Evolutionary conservation across 1,284 basidiomycete genomes (phyloP).

Genomic region (Microbotryum scabiosae): DNA sequence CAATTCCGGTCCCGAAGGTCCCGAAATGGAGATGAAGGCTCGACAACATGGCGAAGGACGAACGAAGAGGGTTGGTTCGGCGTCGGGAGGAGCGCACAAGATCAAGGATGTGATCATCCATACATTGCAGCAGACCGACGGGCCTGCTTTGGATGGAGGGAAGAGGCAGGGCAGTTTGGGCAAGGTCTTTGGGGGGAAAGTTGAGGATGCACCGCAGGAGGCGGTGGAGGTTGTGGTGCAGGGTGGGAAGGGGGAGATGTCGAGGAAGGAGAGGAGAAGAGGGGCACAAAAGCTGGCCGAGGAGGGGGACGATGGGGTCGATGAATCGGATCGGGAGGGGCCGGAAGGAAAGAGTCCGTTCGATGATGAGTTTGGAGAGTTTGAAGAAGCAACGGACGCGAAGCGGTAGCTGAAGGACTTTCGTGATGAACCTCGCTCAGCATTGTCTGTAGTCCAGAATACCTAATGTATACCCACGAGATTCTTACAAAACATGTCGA

Average conservation of each 20-base stretch:
- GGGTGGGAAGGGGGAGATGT: constrained; percentile 9
- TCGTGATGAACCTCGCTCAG: too few relatives aligned
- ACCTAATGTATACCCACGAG: too few relatives aligned
- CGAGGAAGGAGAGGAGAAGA: constrained; percentile 3
- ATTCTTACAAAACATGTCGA: too few relatives aligned
- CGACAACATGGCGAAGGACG: neutral
- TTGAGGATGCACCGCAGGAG: constrained; percentile 6
- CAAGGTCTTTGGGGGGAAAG: too few relatives aligned
- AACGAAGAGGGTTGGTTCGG: constrained; percentile 3
- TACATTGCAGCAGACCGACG: neutral
- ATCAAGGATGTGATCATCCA: constrained; percentile 1
- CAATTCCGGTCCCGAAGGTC: constrained; percentile 4
- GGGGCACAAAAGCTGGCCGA: constrained; percentile 13
- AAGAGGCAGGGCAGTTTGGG: neutral
- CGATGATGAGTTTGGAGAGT: constrained; percentile 23
- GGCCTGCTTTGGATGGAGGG: constrained; percentile 12
- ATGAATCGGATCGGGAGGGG: constrained; percentile 6
- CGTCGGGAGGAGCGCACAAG: neutral
- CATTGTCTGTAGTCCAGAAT: too few relatives aligned
- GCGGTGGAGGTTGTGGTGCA: neutral
- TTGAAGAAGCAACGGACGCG: constrained; percentile 20
- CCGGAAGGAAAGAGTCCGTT: neutral
- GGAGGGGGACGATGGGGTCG: constrained; percentile 17
- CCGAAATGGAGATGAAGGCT: neutral
- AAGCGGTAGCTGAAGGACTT: neutral